Evolutionary conservation across 768 basidiomycete genomes (phyloP), one percentile per base, ranked within the genome.

Genomic region (Cyathus striatus): DNA sequence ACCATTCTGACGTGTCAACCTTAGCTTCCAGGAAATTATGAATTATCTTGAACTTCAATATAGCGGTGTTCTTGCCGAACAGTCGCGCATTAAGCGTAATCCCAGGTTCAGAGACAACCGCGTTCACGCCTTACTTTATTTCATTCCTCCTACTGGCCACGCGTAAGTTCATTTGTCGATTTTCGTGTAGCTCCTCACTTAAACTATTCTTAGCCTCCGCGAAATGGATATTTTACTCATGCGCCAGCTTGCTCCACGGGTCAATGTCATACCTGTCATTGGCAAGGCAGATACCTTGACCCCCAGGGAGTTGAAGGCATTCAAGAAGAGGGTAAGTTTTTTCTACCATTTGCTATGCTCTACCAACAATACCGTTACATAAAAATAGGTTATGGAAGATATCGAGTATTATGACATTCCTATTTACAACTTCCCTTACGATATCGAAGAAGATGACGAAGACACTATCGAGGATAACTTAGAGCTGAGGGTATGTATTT

Each of bases 171-270:
- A 41, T 14, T 13, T 40, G 23, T 20, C 40, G 24, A 13, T 23
- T 6, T 20, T 25, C 14, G 33, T 34, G n/a, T n/a, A 23, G 17
- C 22, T 9, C 41, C 26, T 49, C 20, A 53, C 33, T 41, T 44
- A 25, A 57, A 30, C 50, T 39, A 40, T 17, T 43, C 37, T 16
- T 48, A 85, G 82, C 6, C 68, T 95, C 46, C 73, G 90, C 43
- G 91, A 95, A 65, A 88, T 95, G 73, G 91, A 95, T 60, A 90
- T 95, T 45, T 89, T 89, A 63, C 75, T 93, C 44, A 95, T 95
- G 91, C 78, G 83, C 50, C 80, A 87, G 42, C 77, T 93, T 38
- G 88, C 90, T 7, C 88, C 88, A 22, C 83, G 89, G 42, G 90
- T 91, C 63, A 95, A 95, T 60, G 90, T 95, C 55, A 95, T 95